A percentile compares a stretch with the other conserved stretches of the same genome.
Conservation (phyloP, 495 filamentous ascomycete genomes). For the Penicillium salamii region DNA sequence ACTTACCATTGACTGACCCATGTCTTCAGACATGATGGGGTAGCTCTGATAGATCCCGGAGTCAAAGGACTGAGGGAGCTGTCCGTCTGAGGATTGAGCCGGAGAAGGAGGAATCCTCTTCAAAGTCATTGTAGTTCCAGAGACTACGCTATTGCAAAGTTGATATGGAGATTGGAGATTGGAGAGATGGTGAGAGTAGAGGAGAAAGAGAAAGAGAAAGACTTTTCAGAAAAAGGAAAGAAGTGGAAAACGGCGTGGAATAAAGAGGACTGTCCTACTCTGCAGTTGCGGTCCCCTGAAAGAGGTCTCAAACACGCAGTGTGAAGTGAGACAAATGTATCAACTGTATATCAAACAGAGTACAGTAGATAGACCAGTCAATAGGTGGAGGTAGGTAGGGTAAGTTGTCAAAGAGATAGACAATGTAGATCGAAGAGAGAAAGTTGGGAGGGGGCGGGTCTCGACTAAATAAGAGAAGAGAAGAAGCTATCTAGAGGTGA, state of each 20-base stretch:
- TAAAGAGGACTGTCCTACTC: slow-evolving; percentile 13
- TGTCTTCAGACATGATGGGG: not conserved
- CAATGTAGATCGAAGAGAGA: not conserved
- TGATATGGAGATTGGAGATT: too few species aligned
- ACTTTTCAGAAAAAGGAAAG: slow-evolving; percentile 22
- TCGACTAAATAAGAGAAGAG: slow-evolving; percentile 4
- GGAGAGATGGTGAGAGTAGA: slow-evolving; percentile 6
- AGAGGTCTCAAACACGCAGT: slow-evolving; percentile 16
- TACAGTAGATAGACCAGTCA: too few species aligned
- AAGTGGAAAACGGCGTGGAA: slow-evolving; percentile 19
- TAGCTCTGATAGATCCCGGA: slow-evolving; percentile 10
- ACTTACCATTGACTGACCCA: not conserved
- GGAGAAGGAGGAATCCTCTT: slow-evolving; percentile 25
- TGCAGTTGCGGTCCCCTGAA: slow-evolving; percentile 13
- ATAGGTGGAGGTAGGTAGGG: too few species aligned
- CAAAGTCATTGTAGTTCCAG: slow-evolving; percentile 7
- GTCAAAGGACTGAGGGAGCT: slow-evolving; percentile 11
- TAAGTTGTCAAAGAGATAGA: slow-evolving; percentile 3
- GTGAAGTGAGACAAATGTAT: slow-evolving; percentile 13
- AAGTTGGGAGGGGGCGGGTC: slow-evolving; percentile 2
- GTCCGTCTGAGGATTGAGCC: slow-evolving; percentile 23
- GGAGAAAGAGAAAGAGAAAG: slow-evolving; percentile 3
- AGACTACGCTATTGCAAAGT: slow-evolving; percentile 1
- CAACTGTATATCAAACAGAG: not conserved
- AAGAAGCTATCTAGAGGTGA: not conserved